These are phyloP conservation scores for Arxiozyma heterogenica DNA, from an alignment of 1,139 yeast species.

Conservation along the genomic window DNA sequence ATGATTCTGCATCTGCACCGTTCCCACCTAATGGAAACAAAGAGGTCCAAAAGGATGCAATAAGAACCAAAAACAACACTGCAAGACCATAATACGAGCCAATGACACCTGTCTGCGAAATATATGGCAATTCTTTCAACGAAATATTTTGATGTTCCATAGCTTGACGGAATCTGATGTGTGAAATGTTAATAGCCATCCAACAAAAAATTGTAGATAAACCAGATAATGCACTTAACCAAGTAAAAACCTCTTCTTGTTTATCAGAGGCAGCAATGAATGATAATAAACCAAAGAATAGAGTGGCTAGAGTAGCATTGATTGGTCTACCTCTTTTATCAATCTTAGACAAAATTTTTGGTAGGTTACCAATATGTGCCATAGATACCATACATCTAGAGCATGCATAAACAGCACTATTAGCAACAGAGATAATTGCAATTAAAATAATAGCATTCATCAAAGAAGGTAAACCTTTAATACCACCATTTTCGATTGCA, in stretches of 20 bases:
- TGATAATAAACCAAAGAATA: constrained; percentile 48
- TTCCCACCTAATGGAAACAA: constrained; percentile 50
- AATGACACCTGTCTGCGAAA: constrained; percentile 44
- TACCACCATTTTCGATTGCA: constrained; percentile 42
- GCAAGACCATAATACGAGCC: constrained; percentile 46
- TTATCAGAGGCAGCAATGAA: constrained; percentile 55
- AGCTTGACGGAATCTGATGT: constrained; percentile 56
- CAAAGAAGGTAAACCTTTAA: constrained; percentile 40
- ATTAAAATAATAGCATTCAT: constrained; percentile 45
- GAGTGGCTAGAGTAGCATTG: constrained; percentile 44
- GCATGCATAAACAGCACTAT: constrained; percentile 55
- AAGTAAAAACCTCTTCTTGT: constrained; percentile 49
- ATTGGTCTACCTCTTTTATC: constrained; percentile 61
- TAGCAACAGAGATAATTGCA: constrained; percentile 63
- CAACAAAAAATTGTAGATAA: constrained; percentile 60
- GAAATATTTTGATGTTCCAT: constrained; percentile 43
- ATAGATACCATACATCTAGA: constrained; percentile 60
- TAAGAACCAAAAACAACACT: constrained; percentile 42
- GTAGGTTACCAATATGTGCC: constrained; percentile 58
- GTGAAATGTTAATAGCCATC: constrained; percentile 53
- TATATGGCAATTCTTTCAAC: constrained; percentile 44
- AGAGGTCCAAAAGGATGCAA: constrained; percentile 64
- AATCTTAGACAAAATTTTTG: constrained; percentile 46
- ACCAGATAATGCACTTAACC: constrained; percentile 62
- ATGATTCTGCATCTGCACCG: constrained; percentile 46